A percentile compares a stretch with the other conserved stretches of the same genome.
Conservation (phyloP, 805 yeast genomes). For the baker's yeast (Saccharomyces cerevisiae) region DNA sequence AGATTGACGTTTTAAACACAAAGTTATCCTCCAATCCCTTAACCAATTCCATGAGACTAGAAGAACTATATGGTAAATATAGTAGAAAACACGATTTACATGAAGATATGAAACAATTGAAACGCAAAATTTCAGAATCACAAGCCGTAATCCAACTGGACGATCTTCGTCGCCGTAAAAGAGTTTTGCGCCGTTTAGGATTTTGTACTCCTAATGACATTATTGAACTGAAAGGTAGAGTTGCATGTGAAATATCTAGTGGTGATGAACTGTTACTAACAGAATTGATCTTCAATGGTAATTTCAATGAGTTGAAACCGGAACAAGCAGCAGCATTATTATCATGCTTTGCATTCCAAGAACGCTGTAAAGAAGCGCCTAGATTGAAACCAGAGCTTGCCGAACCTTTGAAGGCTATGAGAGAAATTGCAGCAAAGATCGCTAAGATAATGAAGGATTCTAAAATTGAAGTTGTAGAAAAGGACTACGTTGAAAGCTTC, state of each 20-base stretch:
- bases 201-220: conserved; percentile 82
- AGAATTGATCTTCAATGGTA: conserved; percentile 91
- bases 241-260: conserved; percentile 91
- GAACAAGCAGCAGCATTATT: conserved; percentile 88
- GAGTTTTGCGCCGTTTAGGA: conserved; percentile 86
- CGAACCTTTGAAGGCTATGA: conserved; percentile 84
- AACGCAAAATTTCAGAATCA: conserved; percentile 66
- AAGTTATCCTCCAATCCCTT: conserved; percentile 65
- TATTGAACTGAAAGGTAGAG: conserved; percentile 93
- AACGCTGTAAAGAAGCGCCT: conserved; percentile 82
- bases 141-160: conserved; percentile 90
- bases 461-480: conserved; percentile 81
- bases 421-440: conserved; percentile 82
- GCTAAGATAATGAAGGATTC: conserved; percentile 87
- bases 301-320: conserved; percentile 76
- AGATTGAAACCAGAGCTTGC: conserved; percentile 79
- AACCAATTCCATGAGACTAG: conserved; percentile 50
- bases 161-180: conserved; percentile 83
- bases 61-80: conserved; percentile 57
- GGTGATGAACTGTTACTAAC: conserved; percentile 81
- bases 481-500: conserved; percentile 86
- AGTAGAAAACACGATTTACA: conserved; percentile 54
- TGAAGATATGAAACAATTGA: conserved; percentile 48
- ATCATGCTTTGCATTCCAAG: conserved; percentile 96
- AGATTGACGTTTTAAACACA: conserved; percentile 74